Evolutionary conservation across 257 asterid genomes (phyloP), one percentile per base, ranked within the genome.

Genomic region (Nyctanthes arbortristis): DNA sequence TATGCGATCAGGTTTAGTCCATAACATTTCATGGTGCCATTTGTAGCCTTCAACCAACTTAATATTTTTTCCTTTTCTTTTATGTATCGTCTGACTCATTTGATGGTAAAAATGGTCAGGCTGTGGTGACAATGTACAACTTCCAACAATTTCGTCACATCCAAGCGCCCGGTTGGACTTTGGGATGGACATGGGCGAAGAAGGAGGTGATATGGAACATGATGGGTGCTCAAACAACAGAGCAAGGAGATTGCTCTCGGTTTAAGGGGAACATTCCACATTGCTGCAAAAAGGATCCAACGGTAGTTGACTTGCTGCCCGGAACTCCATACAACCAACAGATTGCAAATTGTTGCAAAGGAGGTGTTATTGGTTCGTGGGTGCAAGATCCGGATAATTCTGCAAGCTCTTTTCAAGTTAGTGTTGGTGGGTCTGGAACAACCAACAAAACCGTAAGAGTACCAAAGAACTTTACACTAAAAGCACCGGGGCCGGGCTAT

Each of bases 241-340:
- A 62, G 49, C 67, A 62, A 12, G 67, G 67, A 28, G 67, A 62
- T 62, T 62, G 67, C 22, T 62, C 67, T 2, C 34, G 20, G 73
- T 89, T 49, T 11, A 89, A 89, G 72, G 82, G 83, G 24, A 76
- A 64, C 33, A 20, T 27, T 47, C 96, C 93, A 28, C 89, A 86
- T 74, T 88, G 89, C 73, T 86, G 96, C 63, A 89, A 73, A 82
- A 89, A 81, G 75, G 88, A 89, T 67, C 96, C 96, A 5, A 81
- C 84, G 0, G 85, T 89, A 0, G 85, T 84, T 0, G 96, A 89
- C 75, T 65, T 87, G 32, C 76, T 87, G 40, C 96, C 96, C 0
- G 93, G 93, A 29, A 84, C 96, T 30, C 93, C 96, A 56, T 84
- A 89, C 70, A 89, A 89, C 65, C 96, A 79, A 61, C 93, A 86